Evolutionary conservation across 768 basidiomycete species (phyloP).

Genomic region (Boletus barrowsii): DNA sequence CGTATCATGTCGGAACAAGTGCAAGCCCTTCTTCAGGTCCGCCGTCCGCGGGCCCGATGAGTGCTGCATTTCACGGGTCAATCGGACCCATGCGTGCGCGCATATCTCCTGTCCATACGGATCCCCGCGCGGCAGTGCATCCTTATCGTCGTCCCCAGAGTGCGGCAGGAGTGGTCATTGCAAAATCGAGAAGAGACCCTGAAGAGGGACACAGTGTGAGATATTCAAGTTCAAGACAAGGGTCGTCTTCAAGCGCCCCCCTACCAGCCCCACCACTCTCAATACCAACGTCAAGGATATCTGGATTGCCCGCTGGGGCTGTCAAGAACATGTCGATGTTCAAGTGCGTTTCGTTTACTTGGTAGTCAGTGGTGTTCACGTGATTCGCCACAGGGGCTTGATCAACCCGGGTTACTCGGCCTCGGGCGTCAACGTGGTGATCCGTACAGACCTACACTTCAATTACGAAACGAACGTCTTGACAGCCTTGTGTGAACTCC

Average conservation of each 20-base stretch:
- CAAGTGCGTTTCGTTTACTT: slow-evolving; percentile 21
- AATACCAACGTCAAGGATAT: not conserved
- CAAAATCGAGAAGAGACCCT: slow-evolving; percentile 29
- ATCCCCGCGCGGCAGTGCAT: slow-evolving; percentile 19
- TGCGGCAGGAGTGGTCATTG: slow-evolving; percentile 20
- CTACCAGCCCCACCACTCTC: slow-evolving; percentile 10
- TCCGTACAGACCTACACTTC: slow-evolving; percentile 63
- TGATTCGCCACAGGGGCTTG: slow-evolving; percentile 18
- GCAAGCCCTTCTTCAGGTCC: slow-evolving; percentile 31
- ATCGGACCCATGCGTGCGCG: slow-evolving; percentile 28
- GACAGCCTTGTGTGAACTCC: slow-evolving; percentile 64
- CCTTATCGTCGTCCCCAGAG: slow-evolving; percentile 32
- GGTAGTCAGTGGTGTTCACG: slow-evolving; percentile 8
- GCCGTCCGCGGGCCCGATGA: slow-evolving; percentile 24
- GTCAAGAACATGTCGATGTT: slow-evolving; percentile 11
- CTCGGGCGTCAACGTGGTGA: slow-evolving; percentile 34
- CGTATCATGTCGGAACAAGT: slow-evolving; percentile 27
- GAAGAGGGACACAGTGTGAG: slow-evolving; percentile 30
- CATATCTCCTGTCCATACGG: slow-evolving; percentile 24
- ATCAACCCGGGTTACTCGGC: slow-evolving; percentile 24
- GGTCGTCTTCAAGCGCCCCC: slow-evolving; percentile 6
- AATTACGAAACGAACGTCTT: slow-evolving; percentile 48
- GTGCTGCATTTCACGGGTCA: slow-evolving; percentile 9
- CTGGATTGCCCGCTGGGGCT: not conserved
- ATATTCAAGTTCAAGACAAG: slow-evolving; percentile 17